Conservation (phyloP, 1,284 basidiomycete genomes). For the Pulveroboletus sp. region DNA sequence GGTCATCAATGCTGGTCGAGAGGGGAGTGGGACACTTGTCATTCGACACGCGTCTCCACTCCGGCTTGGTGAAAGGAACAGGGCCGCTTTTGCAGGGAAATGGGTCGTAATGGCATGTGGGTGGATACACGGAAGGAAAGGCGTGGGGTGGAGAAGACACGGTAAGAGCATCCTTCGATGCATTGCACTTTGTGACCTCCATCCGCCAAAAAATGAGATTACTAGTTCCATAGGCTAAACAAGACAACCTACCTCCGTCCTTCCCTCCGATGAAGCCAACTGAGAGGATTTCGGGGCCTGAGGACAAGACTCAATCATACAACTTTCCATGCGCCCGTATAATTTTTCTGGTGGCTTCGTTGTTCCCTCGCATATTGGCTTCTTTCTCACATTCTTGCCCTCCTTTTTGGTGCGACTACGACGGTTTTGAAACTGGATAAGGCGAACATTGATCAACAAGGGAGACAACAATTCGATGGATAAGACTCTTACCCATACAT, state of each 20-base stretch:
- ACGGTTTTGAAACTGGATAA: slow-evolving; percentile 20
- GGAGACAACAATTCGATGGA: accelerated
- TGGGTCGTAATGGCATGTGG: slow-evolving; percentile 16
- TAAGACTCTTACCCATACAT: slow-evolving; percentile 48
- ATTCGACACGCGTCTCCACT: slow-evolving; percentile 8
- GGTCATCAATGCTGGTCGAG: slow-evolving; percentile 3
- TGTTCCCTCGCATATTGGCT: not conserved
- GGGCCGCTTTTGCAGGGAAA: slow-evolving; percentile 18
- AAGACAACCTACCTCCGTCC: not conserved
- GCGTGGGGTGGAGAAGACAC: slow-evolving; percentile 15
- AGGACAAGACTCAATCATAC: not conserved
- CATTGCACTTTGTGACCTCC: accelerated
- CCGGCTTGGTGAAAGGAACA: not conserved
- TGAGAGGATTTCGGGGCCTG: accelerated
- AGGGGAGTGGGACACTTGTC: accelerated
- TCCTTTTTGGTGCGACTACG: slow-evolving; percentile 20
- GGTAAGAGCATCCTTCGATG: not conserved
- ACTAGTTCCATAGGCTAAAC: accelerated
- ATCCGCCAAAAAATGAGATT: not conserved
- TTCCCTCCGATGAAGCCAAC: not conserved
- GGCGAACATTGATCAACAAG: not conserved
- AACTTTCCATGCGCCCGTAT: not conserved
- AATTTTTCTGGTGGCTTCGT: not conserved
- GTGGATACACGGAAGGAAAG: slow-evolving; percentile 20
- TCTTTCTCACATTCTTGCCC: not conserved